Conservation (phyloP, 495 filamentous ascomycete genomes). For the Tuber calosporum region DNA sequence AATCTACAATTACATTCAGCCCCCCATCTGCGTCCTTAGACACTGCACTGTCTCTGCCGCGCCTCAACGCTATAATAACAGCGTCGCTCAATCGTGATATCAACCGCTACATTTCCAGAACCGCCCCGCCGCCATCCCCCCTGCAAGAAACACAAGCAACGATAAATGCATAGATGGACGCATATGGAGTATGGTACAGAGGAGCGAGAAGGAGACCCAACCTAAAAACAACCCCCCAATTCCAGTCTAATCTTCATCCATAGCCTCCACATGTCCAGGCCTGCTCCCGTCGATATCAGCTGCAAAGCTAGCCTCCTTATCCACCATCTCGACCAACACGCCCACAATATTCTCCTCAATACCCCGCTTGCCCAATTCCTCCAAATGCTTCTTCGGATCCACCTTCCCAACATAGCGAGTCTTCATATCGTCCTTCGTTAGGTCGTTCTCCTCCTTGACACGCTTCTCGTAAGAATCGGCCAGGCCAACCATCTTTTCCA, state of each 20-base stretch:
- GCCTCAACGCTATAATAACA: not conserved
- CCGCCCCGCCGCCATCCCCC: not conserved
- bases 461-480: constrained; percentile 97
- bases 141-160: not conserved
- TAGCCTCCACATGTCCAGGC: constrained; percentile 29
- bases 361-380: constrained; percentile 87
- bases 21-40: not conserved
- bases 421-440: constrained; percentile 96
- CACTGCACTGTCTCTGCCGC: not conserved
- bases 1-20: not conserved
- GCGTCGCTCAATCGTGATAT: not conserved
- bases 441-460: constrained; percentile 93
- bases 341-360: constrained; percentile 99
- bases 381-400: constrained; percentile 98
- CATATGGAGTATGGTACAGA: not conserved
- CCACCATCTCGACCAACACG: constrained; percentile 95
- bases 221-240: not conserved
- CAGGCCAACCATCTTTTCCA: constrained; percentile 78
- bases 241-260: constrained; percentile 36
- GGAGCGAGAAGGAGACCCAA: not conserved
- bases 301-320: constrained; percentile 74
- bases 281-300: constrained; percentile 29
- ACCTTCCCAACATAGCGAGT: constrained; percentile 98
- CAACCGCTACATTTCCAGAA: not conserved
- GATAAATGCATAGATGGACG: not conserved